Evolutionary conservation across 805 yeast genomes (phyloP).

Genomic region (Lachancea sp.): DNA sequence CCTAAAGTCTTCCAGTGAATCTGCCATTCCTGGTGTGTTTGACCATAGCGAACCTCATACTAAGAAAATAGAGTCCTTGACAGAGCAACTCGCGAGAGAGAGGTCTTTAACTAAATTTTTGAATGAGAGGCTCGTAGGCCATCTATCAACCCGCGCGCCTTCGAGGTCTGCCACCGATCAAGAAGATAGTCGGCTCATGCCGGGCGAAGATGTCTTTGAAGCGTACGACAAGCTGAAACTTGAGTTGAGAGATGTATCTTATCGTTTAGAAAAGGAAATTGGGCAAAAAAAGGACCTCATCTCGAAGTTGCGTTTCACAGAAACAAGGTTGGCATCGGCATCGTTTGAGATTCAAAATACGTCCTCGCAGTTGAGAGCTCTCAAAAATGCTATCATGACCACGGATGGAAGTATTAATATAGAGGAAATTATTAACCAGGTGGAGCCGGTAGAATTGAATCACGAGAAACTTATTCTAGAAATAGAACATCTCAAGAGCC

Average conservation of each 20-base stretch:
- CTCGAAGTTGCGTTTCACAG: constrained; percentile 54
- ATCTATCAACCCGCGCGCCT: constrained; percentile 21
- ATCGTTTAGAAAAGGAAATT: constrained; percentile 41
- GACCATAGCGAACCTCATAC: constrained; percentile 27
- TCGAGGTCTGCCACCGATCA: constrained; percentile 24
- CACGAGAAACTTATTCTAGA: constrained; percentile 36
- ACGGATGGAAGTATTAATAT: constrained; percentile 25
- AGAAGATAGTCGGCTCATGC: constrained; percentile 13
- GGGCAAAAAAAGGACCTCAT: constrained; percentile 40
- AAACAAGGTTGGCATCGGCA: constrained; percentile 60
- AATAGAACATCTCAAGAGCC: constrained; percentile 42
- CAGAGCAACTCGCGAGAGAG: constrained; percentile 37
- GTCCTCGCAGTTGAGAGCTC: constrained; percentile 38
- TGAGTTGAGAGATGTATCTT: constrained; percentile 47
- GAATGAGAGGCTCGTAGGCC: constrained; percentile 25
- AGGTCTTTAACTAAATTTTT: constrained; percentile 27
- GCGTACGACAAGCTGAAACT: constrained; percentile 46
- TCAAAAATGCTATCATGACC: constrained; percentile 27
- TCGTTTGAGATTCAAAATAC: constrained; percentile 50
- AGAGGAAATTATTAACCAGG: constrained; percentile 20
- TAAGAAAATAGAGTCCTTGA: constrained; percentile 33
- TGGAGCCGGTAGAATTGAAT: constrained; percentile 23
- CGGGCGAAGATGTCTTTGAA: constrained; percentile 11
- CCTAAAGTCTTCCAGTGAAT: neutral
- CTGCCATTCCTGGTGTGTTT: constrained; percentile 33